phyloP scores from a whole-genome alignment of 305 asterid genomes.

The Lippia alba region DNA sequence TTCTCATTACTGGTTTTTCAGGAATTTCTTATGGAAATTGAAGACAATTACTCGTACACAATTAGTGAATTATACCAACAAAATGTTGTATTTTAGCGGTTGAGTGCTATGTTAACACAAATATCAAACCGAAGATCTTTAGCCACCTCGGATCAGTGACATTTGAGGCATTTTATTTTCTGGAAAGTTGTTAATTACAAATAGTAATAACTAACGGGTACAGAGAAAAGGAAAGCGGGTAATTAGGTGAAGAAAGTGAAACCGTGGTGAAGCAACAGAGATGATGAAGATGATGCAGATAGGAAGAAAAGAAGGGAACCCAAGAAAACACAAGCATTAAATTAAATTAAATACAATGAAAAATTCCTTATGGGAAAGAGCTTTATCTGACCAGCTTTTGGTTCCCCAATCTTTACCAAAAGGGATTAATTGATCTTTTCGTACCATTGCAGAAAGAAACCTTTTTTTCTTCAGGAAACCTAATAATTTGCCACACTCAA shows the following conservation, averaged over 20 bases:
- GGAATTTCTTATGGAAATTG: no score
- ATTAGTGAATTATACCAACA: no score
- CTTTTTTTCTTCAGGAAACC: background rate
- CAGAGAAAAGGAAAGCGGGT: background rate
- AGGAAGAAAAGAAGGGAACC: constrained; percentile 12
- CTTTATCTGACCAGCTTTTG: constrained; percentile 22
- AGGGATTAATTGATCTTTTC: constrained; percentile 19
- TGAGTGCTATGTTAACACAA: no score
- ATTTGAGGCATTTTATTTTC: background rate
- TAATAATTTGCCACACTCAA: background rate
- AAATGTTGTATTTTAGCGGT: background rate
- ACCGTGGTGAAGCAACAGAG: constrained; percentile 24
- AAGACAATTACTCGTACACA: no score
- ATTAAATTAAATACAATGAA: background rate
- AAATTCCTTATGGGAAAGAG: background rate
- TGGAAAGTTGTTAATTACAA: background rate
- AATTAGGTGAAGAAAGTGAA: background rate
- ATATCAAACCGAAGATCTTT: no score
- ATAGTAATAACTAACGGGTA: background rate
- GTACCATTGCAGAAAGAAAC: constrained; percentile 1
- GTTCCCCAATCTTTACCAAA: constrained; percentile 21
- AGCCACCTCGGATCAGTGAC: background rate
- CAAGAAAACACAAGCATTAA: background rate
- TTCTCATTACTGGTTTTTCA: background rate
- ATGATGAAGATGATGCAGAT: no score